Conservation (phyloP, 2,329 filamentous ascomycete species). For the Fusarium haematococcum region DNA sequence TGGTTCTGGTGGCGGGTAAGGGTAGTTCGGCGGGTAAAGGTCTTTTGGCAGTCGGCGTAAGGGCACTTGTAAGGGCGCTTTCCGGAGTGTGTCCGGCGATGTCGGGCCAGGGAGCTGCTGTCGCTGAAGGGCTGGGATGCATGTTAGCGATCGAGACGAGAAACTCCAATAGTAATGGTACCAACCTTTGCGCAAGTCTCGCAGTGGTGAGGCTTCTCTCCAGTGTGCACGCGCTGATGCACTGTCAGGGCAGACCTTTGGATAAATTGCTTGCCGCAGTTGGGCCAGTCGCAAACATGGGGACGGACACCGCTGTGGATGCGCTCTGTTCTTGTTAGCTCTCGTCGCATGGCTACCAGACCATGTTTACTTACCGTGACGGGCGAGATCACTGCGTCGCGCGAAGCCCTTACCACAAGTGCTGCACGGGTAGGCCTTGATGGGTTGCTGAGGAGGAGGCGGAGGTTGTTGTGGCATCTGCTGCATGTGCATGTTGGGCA, state of each 20-base stretch:
- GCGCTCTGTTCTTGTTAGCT: slow-evolving; percentile 75
- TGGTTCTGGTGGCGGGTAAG: slow-evolving; percentile 96
- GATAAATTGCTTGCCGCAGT: slow-evolving; percentile 96
- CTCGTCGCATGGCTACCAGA: background rate
- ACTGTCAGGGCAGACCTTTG: slow-evolving; percentile 96
- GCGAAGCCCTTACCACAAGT: slow-evolving; percentile 94
- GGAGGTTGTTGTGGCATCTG: slow-evolving; percentile 51
- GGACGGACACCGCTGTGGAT: slow-evolving; percentile 94
- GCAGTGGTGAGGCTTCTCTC: slow-evolving; percentile 98
- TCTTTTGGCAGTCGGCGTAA: slow-evolving; percentile 98
- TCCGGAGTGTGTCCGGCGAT: slow-evolving; percentile 94
- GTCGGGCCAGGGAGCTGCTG: slow-evolving; percentile 91
- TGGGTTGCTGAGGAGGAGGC: slow-evolving; percentile 51
- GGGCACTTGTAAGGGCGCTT: slow-evolving; percentile 98
- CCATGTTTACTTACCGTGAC: slow-evolving; percentile 79
- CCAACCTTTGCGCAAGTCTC: slow-evolving; percentile 95
- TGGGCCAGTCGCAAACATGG: slow-evolving; percentile 89
- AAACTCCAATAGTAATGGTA: background rate
- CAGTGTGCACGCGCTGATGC: slow-evolving; percentile 94
- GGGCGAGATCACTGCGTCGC: slow-evolving; percentile 89
- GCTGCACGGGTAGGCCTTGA: slow-evolving; percentile 86
- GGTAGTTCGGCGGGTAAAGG: slow-evolving; percentile 94
- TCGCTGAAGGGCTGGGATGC: slow-evolving; percentile 88
- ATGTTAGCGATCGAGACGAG: slow-evolving; percentile 19
- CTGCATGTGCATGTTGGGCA: slow-evolving; percentile 54